Base-by-base conservation (phyloP, 2,329 filamentous ascomycete genomes). In the Shiraia bambusicola region DNA sequence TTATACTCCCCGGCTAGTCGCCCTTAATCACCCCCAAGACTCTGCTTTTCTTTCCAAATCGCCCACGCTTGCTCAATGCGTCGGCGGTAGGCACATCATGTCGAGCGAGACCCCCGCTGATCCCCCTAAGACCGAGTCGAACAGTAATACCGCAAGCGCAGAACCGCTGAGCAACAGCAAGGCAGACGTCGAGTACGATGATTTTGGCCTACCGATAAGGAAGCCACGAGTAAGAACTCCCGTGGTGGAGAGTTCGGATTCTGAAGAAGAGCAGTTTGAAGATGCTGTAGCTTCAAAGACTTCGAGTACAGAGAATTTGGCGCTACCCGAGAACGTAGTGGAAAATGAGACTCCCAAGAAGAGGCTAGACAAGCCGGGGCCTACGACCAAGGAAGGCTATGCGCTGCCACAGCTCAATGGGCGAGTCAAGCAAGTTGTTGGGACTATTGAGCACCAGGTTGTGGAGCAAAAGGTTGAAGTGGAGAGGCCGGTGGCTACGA, bases 181-280 rank as follows among this genome's bases (percentile, higher is more conserved):
- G 31, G 24, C 47, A 9, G 58, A 52, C 12, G 54, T 65, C 35
- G 80, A 84, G 58, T 70, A 82, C 45, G 85, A 88, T 65, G 85
- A 88, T 52, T 88, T 88, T 63, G 85, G 85, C 36, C 70, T 88
- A 50, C 84, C 84, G 13, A 77, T 85, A 48, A 76, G 74, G 62
- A 79, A 75, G 55, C 76, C 54, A 34, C 47, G 63, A 27, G 55
- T 56, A 17, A 56, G 57, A 35, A 58, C 54, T 24, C 58, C 58
- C 13, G 49, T 60, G 34, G 58, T 40, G 42, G 63, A 62, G 19
- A 55, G 47, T 28, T 54, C 56, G 9, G 59, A 63, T 14, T 47
- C 55, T 25, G 53, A 58, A 4, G 54, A 56, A 13, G 62, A 59
- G 24, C 52, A 54, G 40, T 59, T 64, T 45, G 52, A 54, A 36